phyloP scores from a whole-genome alignment of 1,284 basidiomycete species.

The Pascua guehoae region DNA sequence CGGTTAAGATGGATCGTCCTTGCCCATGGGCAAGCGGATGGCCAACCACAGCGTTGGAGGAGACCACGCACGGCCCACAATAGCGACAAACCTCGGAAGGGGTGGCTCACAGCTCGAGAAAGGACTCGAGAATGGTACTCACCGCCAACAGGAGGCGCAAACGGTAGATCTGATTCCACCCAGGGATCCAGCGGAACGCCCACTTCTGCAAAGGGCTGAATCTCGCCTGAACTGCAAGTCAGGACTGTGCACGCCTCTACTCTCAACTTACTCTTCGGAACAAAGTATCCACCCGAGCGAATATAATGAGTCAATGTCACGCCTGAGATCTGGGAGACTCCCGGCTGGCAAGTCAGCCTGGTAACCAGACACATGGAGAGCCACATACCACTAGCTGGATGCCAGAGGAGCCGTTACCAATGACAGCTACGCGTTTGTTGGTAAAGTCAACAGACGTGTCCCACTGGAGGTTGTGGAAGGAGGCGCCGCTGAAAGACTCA shows the following conservation, averaged over 20 bases:
- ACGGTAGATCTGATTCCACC: constrained; percentile 1
- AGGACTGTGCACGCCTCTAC: not conserved
- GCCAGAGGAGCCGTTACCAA: constrained; percentile 7
- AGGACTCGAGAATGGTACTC: too few species aligned
- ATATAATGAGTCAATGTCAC: constrained; percentile 3
- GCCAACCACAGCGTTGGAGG: too few species aligned
- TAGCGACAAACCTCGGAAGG: too few species aligned
- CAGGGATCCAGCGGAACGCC: constrained; percentile 2
- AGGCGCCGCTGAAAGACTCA: constrained; percentile 37
- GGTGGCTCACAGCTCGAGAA: too few species aligned
- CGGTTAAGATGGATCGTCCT: not conserved
- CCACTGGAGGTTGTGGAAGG: constrained; percentile 43
- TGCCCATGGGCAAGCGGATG: too few species aligned
- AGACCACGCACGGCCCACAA: too few species aligned
- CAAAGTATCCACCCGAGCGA: constrained; percentile 3
- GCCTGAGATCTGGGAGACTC: not conserved
- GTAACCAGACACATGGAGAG: not conserved
- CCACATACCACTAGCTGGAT: constrained; percentile 5
- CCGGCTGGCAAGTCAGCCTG: not conserved
- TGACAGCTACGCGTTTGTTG: constrained; percentile 1
- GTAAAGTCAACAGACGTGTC: constrained; percentile 15
- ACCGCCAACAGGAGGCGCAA: not conserved
- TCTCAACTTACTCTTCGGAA: not conserved
- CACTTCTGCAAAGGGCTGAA: not conserved
- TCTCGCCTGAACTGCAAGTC: not conserved